phyloP scores from a whole-genome alignment of 257 asterid genomes.

The Gynochthodes officinalis region DNA sequence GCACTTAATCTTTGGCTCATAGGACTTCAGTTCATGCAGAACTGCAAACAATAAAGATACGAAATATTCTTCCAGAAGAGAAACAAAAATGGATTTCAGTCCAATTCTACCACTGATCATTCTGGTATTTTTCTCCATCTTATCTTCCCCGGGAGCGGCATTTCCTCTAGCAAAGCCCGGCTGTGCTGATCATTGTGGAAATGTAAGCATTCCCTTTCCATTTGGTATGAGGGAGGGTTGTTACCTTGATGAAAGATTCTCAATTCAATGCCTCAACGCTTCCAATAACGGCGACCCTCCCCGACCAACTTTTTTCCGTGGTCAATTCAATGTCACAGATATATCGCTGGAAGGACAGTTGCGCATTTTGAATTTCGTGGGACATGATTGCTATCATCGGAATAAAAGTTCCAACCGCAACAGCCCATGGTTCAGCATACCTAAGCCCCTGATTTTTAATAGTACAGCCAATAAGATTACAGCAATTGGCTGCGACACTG shows the following conservation, averaged over 20 bases:
- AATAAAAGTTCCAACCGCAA: neutral
- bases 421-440: neutral
- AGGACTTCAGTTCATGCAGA: no score
- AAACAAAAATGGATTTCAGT: no score
- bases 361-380: constrained; percentile 18
- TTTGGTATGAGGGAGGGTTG: constrained; percentile 32
- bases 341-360: constrained; percentile 23
- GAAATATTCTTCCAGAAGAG: no score
- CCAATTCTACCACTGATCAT: no score
- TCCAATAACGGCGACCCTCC: constrained; percentile 5
- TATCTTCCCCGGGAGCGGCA: neutral
- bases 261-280: constrained; percentile 15
- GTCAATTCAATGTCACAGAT: neutral
- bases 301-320: neutral
- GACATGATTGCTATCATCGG: no score
- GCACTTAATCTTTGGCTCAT: no score
- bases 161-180: constrained; percentile 14
- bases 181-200: constrained; percentile 25
- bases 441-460: neutral
- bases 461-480: constrained; percentile 28
- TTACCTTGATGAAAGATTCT: neutral
- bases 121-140: no score
- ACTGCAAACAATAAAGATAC: no score
- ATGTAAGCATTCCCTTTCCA: constrained; percentile 32
- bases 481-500: constrained; percentile 30